These are phyloP conservation scores for Ilyonectria mors-panacis DNA, from an alignment of 2,329 filamentous ascomycete genomes.

Conservation along the genomic window DNA sequence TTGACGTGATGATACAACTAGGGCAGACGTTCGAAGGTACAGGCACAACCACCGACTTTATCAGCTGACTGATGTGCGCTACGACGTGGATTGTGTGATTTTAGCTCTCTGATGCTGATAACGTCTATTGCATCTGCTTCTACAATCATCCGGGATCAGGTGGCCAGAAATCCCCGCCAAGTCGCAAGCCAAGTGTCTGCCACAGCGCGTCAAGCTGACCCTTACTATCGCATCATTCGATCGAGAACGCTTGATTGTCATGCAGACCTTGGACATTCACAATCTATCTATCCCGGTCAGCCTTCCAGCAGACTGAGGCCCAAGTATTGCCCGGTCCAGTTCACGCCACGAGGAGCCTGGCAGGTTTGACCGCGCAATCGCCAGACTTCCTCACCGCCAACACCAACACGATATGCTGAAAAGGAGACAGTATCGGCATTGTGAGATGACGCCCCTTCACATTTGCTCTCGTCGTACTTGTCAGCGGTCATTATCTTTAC, in stretches of 20 bases:
- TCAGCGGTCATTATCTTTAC: no score
- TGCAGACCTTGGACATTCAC: background rate
- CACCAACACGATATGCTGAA: no score
- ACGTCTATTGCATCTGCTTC: background rate
- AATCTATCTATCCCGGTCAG: background rate
- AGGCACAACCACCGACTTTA: background rate
- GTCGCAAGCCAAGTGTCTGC: background rate
- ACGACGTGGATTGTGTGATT: background rate
- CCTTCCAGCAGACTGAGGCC: background rate
- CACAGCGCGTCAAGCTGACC: background rate
- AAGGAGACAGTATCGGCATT: no score
- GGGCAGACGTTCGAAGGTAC: background rate
- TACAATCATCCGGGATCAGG: background rate
- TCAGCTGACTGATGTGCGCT: background rate
- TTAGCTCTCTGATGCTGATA: background rate
- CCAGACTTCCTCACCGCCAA: no score
- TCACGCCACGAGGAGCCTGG: background rate
- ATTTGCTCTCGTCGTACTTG: no score
- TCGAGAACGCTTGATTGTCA: background rate
- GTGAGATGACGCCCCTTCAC: no score
- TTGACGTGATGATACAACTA: background rate
- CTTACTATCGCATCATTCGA: background rate
- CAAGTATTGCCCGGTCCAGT: background rate
- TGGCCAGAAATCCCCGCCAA: background rate
- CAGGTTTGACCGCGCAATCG: no score